Base-by-base conservation (phyloP, 2,329 filamentous ascomycete genomes). In the Exophiala mesophila region DNA sequence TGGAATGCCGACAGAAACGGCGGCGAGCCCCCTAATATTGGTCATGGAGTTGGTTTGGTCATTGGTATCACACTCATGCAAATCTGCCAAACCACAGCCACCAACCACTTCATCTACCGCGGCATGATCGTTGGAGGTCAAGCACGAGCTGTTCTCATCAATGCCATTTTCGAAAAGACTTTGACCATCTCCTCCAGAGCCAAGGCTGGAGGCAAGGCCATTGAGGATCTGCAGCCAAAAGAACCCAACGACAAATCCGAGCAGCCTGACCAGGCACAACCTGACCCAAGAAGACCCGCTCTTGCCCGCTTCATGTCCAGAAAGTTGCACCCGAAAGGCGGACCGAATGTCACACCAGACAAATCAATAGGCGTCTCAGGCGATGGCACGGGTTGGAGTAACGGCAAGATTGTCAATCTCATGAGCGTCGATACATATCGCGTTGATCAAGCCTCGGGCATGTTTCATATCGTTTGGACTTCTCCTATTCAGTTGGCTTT, bases 391-490 rank as follows among this genome's bases (percentile, higher is more conserved):
- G 92, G 90, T 17, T 97, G 90, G 90, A 82, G 82, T 44, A 97
- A 96, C 57, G 92, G 92, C 16, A 80, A 88, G 50, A 87, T 97
- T 39, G 80, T 92, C 59, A 94, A 94, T 54, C 61, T 97, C 55
- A 96, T 97, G 89, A 90, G 87, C 48, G 88, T 92, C 32, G 90
- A 97, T 60, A 94, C 89, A 0, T 94, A 94, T 63, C 87, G 90
- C 53, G 74, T 98, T 47, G 89, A 97, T 57, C 84, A 88, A 59
- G 88, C 88, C 1, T 87, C 78, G 28, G 88, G 86, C 30, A 76
- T 96, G 63, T 90, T 96, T 64, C 92, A 98, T 62, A 77, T 96
- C 68, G 71, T 85, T 16, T 98, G 92, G 92, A 87, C 86, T 1
- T 79, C 87, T 0, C 89, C 90, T 0, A 69, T 96, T 28, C 73